Conservation (phyloP, 2,329 filamentous ascomycete genomes). For the Nannizziopsis barbatae region DNA sequence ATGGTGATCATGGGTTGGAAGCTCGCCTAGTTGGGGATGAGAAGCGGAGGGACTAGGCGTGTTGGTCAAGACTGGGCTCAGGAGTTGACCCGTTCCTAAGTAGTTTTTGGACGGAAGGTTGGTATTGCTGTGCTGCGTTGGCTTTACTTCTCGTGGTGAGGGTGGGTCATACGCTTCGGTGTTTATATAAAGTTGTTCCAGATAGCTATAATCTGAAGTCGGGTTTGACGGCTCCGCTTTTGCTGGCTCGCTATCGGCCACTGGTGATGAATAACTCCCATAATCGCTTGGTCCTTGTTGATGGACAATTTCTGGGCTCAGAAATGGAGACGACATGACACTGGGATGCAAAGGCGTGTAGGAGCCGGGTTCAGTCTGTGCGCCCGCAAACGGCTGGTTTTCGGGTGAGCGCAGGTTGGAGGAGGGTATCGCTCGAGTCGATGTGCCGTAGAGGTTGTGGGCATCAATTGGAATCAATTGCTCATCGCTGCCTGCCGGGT, state of each 20-base stretch:
- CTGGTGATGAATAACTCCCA: constrained; percentile 9
- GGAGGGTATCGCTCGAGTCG: background rate
- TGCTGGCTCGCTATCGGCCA: constrained; percentile 1
- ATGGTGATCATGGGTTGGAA: constrained; percentile 1
- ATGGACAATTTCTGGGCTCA: constrained; percentile 24
- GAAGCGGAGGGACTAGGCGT: constrained; percentile 23
- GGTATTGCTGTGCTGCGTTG: background rate
- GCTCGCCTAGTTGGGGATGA: constrained; percentile 12
- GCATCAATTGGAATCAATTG: constrained; percentile 22
- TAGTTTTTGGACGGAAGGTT: background rate
- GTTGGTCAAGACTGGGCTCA: constrained; percentile 26
- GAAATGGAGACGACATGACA: constrained; percentile 17
- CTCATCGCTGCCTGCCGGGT: constrained; percentile 31
- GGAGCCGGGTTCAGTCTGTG: constrained; percentile 5
- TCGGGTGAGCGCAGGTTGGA: constrained; percentile 4
- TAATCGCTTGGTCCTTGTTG: constrained; percentile 16
- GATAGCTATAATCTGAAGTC: background rate
- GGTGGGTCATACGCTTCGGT: constrained; percentile 5
- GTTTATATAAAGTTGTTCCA: constrained; percentile 8
- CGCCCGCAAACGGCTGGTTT: background rate
- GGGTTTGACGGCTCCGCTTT: background rate
- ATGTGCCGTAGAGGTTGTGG: constrained; percentile 18
- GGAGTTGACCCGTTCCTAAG: constrained; percentile 19
- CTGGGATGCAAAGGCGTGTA: constrained; percentile 12
- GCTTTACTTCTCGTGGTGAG: background rate